These are phyloP conservation scores for Flueggea neowawraea DNA, from an alignment of 441 rosid genomes.

Conservation along the genomic window DNA sequence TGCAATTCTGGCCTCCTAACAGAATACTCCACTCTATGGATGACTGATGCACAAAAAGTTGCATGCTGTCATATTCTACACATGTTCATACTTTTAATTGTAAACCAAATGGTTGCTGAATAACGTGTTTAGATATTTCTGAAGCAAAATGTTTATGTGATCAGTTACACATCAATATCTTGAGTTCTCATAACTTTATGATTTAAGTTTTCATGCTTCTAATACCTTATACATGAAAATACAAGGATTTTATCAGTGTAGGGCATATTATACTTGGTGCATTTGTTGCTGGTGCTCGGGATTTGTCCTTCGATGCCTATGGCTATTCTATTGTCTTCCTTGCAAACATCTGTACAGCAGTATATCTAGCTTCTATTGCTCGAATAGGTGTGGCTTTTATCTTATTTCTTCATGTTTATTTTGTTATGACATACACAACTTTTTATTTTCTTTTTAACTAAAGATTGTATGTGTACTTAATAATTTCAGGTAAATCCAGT, in stretches of 20 bases:
- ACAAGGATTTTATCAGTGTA: constrained; percentile 71
- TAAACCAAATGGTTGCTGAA: constrained; percentile 1
- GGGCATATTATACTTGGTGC: constrained; percentile 88
- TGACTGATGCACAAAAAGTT: not conserved
- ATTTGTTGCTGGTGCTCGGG: constrained; percentile 93
- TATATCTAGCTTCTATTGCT: constrained; percentile 80
- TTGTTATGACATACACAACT: not conserved
- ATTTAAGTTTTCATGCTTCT: constrained; percentile 1
- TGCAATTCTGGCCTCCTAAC: no score
- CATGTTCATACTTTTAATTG: not conserved
- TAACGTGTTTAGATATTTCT: not conserved
- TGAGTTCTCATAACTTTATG: not conserved
- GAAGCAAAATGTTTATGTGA: not conserved
- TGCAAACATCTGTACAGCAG: constrained; percentile 81
- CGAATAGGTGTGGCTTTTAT: constrained; percentile 60
- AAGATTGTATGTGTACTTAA: not conserved
- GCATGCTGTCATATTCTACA: not conserved
- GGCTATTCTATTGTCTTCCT: constrained; percentile 78
- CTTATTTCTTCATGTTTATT: constrained; percentile 3
- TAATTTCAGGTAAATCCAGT: constrained; percentile 66
- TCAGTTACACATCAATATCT: no score
- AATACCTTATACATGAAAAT: constrained; percentile 19
- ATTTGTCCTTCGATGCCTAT: constrained; percentile 84
- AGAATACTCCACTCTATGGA: no score
- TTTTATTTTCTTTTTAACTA: constrained; percentile 6